A percentile compares a stretch with the other conserved stretches of the same genome.
Conservation (phyloP, 768 basidiomycete genomes). For the Sporobolomyces phaffii region DNA sequence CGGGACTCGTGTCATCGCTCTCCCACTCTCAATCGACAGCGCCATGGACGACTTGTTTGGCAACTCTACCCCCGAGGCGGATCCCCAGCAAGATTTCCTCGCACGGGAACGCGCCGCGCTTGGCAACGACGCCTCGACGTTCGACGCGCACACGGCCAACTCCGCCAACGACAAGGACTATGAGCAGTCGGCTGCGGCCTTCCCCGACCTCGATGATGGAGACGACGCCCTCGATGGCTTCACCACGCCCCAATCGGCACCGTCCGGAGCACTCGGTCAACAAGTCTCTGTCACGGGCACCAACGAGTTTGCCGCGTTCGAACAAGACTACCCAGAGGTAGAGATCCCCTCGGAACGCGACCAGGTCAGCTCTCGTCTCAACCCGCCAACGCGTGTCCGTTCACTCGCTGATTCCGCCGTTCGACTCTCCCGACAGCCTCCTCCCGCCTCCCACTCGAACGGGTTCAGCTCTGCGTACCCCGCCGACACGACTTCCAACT, state of each 20-base stretch:
- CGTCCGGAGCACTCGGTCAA: slow-evolving; percentile 38
- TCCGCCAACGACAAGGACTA: slow-evolving; percentile 65
- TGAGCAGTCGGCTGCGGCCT: slow-evolving; percentile 71
- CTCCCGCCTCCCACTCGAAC: slow-evolving; percentile 2
- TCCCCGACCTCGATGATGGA: slow-evolving; percentile 61
- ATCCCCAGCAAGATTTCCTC: slow-evolving; percentile 36
- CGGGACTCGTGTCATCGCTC: too few relatives aligned
- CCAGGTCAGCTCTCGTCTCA: too few relatives aligned
- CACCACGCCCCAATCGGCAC: slow-evolving; percentile 40
- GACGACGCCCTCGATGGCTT: slow-evolving; percentile 40
- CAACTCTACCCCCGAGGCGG: background rate
- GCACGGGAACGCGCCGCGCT: slow-evolving; percentile 30
- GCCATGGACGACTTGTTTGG: slow-evolving; percentile 38
- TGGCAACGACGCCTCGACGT: slow-evolving; percentile 26
- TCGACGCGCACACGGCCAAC: slow-evolving; percentile 8
- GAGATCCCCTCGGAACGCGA: slow-evolving; percentile 45
- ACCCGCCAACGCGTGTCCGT: too few relatives aligned
- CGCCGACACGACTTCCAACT: slow-evolving; percentile 10
- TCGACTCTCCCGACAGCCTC: too few relatives aligned
- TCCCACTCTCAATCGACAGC: background rate
- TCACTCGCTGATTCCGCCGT: too few relatives aligned
- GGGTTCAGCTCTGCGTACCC: slow-evolving; percentile 4
- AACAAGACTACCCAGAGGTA: slow-evolving; percentile 77
- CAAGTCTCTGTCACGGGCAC: slow-evolving; percentile 69
- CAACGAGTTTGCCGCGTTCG: slow-evolving; percentile 77